Conservation (phyloP, 2,329 filamentous ascomycete species). For the Knoxdaviesia proteae region DNA sequence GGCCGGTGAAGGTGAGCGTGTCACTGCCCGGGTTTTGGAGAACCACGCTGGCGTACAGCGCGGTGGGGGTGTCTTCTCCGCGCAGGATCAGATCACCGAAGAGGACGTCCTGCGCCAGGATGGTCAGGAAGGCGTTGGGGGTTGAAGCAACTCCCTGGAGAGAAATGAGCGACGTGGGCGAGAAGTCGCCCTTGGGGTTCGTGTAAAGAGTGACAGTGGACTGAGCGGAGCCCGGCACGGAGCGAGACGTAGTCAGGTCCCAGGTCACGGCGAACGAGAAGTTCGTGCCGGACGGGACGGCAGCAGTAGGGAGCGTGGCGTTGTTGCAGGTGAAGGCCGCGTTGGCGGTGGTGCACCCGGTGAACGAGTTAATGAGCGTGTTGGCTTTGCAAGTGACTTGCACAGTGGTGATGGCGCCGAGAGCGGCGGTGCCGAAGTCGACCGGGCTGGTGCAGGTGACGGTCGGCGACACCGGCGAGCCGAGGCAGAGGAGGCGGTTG, state of each 20-base stretch:
- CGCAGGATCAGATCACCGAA: constrained; percentile 8
- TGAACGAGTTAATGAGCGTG: too few relatives aligned
- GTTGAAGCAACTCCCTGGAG: constrained; percentile 15
- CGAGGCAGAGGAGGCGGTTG: constrained; percentile 33
- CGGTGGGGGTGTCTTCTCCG: constrained; percentile 17
- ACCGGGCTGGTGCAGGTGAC: constrained; percentile 30
- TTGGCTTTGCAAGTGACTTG: constrained; percentile 25
- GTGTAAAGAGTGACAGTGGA: too few relatives aligned
- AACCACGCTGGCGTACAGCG: constrained; percentile 24
- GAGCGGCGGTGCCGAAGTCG: constrained; percentile 23
- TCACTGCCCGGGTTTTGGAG: constrained; percentile 25
- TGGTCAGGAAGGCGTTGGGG: constrained; percentile 14
- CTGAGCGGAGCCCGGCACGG: too few relatives aligned
- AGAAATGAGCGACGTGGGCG: constrained; percentile 18
- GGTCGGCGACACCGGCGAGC: constrained; percentile 29
- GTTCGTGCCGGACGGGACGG: too few relatives aligned
- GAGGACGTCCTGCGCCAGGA: constrained; percentile 6
- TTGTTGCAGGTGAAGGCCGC: too few relatives aligned
- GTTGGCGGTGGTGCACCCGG: too few relatives aligned
- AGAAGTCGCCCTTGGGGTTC: constrained; percentile 12
- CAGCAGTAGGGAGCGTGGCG: too few relatives aligned
- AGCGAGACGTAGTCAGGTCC: too few relatives aligned
- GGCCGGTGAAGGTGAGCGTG: constrained; percentile 25
- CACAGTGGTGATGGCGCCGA: constrained; percentile 13
- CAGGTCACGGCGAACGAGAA: too few relatives aligned